Evolutionary conservation across 179 eudicot species (phyloP).

Genomic region (Beta corolliflora): DNA sequence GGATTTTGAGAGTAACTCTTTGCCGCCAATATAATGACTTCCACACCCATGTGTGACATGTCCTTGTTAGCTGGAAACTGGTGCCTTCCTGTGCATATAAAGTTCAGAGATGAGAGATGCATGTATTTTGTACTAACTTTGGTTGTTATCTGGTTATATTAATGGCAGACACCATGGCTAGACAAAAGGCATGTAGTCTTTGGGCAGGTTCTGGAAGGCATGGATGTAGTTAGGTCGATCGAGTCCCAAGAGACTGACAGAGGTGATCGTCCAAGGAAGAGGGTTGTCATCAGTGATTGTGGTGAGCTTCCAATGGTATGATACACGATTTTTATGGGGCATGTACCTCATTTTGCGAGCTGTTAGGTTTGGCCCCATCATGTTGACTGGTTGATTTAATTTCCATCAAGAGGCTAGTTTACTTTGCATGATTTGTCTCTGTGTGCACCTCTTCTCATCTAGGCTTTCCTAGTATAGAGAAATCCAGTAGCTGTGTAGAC

Average conservation of each 20-base stretch:
- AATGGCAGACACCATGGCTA: slow-evolving; percentile 87
- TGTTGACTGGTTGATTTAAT: not conserved
- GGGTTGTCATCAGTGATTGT: slow-evolving; percentile 73
- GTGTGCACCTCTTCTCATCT: not conserved
- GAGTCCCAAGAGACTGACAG: slow-evolving; percentile 86
- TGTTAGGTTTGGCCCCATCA: slow-evolving; percentile 1
- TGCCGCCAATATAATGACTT: not conserved
- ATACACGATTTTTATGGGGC: not conserved
- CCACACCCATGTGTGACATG: not conserved
- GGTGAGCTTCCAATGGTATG: slow-evolving; percentile 79
- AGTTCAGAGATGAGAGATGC: not conserved
- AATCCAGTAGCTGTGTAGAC: not conserved
- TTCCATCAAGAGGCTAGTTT: slow-evolving; percentile 4
- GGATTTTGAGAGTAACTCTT: not conserved
- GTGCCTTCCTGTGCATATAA: not conserved
- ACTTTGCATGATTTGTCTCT: not conserved
- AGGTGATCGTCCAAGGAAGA: slow-evolving; percentile 85
- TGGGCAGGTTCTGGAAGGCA: slow-evolving; percentile 92
- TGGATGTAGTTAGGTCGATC: slow-evolving; percentile 79
- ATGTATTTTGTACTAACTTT: slow-evolving; percentile 8
- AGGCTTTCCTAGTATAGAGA: slow-evolving; percentile 14
- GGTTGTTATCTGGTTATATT: not conserved
- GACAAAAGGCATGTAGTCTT: slow-evolving; percentile 88
- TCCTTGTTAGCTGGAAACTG: not conserved
- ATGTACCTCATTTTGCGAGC: not conserved